Base-by-base conservation (phyloP, 192 early-diverging fungal species). In the Coemansia sp. region DNA sequence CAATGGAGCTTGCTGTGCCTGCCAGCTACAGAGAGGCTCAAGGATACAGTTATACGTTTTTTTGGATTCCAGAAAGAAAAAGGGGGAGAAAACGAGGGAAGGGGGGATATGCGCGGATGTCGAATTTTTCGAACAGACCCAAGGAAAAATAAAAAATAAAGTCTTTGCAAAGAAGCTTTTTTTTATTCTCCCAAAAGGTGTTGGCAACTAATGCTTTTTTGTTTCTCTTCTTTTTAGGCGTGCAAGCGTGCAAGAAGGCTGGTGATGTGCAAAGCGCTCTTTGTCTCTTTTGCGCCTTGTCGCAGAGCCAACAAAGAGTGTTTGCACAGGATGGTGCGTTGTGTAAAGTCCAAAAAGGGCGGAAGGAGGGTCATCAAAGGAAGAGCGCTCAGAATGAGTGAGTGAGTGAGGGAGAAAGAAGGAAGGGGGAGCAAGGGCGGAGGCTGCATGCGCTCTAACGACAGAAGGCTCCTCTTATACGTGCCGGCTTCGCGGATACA, bases 401-500 rank as follows among this genome's bases (percentile, higher is more conserved):
- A n/a, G n/a, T n/a, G n/a, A n/a, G 49, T 54, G 25, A 7, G 51
- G 63, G 45, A 42, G 25, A 11, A 16, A 19, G 50, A 32, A 53
- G 25, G 39, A 39, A 25, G 37, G 20, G 11, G 17, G 39, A 19
- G 16, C 11, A 5, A 40, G 20, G 57, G 46, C 46, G 46, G 46
- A 48, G 10, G 57, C 57, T 17, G 32, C 25, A 17, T 40, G 45
- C 51, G 49, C 20, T 42, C 25, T 38, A 49, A 44, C 20, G 38
- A 50, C 32, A 38, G 16, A 20, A 42, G 50, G 49, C 39, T 5
- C 53, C 56, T 49, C 45, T 60, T 71, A 60, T 53, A 51, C 46
- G n/a, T 56, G 25, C 25, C 25, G 25, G 25, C 25, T 25, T 25
- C 25, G 25, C 25, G 54, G 25, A 56, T 9, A 22, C 51, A n/a